Evolutionary conservation across 2,329 filamentous ascomycete genomes (phyloP), one percentile per base, ranked within the genome.

Genomic region (Lachnellula occidentalis): DNA sequence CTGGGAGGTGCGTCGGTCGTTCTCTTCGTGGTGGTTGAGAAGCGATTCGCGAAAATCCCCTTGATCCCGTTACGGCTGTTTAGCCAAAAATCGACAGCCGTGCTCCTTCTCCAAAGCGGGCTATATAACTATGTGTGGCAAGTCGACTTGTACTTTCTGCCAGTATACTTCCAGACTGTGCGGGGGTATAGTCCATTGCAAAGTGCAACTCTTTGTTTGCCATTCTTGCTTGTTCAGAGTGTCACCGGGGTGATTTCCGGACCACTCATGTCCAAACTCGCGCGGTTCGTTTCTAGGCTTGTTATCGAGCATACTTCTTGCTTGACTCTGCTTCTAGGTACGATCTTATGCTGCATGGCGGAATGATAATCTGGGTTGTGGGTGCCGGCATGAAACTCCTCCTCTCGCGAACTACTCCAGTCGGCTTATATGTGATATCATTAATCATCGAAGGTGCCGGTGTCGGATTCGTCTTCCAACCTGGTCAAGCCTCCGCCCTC

Each of bases 31-130:
- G 58, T 80, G 9, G 71, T 76, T 45, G 79, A 83, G 59, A 78
- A 75, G 55, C 36, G 36, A 17, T 64, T 78, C 22, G 77, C 79
- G 1, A 48, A 43, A 42, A 89, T 86, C 60, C 90, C 90, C 1
- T 75, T 95, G 56, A 88, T 92, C 66, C 90, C 90, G 0, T 71
- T 87, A 14, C 77, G 79, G 0, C 75, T 95, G 12, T 94, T 95
- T 74, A 76, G 74, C 39, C 31, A 19, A 4, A 34, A 5, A 43
- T 50, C 48, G 15, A 19, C 14, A 12, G 34, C 48, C 21, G 50
- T 56, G 3, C 51, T 66, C 6, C 56, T 58, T 37, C 14, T 61
- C 6, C 58, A 61, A 31, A 60, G 58, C 43, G 75, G 77, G 59
- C 65, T 79, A 43, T 76, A 78, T 59, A 76, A 78, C 63, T 69